phyloP scores from a whole-genome alignment of 345 rosid genomes.

The Isatis tinctoria region DNA sequence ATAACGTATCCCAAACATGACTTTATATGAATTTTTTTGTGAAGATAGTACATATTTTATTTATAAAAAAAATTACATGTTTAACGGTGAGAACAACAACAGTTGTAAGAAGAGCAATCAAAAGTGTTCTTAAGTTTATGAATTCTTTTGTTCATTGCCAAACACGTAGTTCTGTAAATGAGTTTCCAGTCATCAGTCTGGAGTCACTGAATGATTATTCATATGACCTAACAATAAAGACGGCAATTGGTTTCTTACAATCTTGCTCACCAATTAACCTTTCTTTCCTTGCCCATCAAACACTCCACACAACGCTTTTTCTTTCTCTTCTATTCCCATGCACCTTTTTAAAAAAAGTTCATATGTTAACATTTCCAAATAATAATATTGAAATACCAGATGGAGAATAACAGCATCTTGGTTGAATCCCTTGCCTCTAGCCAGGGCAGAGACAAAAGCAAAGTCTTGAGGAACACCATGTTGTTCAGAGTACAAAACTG shows the following conservation, averaged over 20 bases:
- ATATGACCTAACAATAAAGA: conserved; percentile 48
- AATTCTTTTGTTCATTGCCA: conserved; percentile 65
- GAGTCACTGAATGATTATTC: conserved; percentile 28
- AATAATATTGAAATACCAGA: conserved; percentile 35
- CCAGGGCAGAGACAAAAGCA: conserved; percentile 56
- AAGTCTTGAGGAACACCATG: conserved; percentile 14
- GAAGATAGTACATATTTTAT: too few species aligned
- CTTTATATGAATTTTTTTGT: too few species aligned
- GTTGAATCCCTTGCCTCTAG: conserved; percentile 70
- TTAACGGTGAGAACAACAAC: conserved; percentile 67
- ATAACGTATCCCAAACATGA: too few species aligned
- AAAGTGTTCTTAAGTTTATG: conserved; percentile 49
- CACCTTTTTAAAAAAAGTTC: background rate
- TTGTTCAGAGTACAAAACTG: conserved; percentile 15
- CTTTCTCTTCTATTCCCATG: conserved; percentile 60
- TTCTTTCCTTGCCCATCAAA: conserved; percentile 90
- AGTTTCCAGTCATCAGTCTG: conserved; percentile 25
- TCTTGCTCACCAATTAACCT: conserved; percentile 68
- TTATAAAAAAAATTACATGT: too few species aligned
- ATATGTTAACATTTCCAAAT: background rate
- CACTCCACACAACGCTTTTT: conserved; percentile 64
- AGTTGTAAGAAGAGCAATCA: conserved; percentile 66
- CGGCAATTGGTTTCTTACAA: conserved; percentile 60
- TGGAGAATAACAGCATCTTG: conserved; percentile 78
- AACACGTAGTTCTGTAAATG: conserved; percentile 44